Evolutionary conservation across 202 grass and related monocot genomes (phyloP).

Genomic region (Zoysia matrella): DNA sequence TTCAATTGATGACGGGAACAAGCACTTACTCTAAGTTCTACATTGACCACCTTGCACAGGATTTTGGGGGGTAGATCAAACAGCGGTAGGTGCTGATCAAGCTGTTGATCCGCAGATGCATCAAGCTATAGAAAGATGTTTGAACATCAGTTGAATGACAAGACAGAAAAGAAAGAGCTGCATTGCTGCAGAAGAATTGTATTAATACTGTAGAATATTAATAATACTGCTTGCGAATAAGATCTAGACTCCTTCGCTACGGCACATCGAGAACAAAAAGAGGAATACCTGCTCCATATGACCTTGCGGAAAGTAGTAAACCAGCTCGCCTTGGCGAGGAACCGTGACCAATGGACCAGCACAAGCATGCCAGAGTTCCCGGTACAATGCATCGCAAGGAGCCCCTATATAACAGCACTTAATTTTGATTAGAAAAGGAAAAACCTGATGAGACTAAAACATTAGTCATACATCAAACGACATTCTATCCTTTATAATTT

Average conservation of each 20-base stretch:
- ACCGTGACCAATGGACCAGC: constrained; percentile 79
- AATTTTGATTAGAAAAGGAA: constrained; percentile 4
- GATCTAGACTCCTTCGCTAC: neutral
- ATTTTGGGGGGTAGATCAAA: constrained; percentile 85
- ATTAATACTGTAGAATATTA: neutral
- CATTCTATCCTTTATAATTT: neutral
- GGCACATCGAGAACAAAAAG: neutral
- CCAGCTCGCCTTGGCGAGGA: constrained; percentile 66
- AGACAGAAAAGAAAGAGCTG: constrained; percentile 9
- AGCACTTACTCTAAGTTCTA: constrained; percentile 72
- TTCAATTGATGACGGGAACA: neutral
- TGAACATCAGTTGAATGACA: constrained; percentile 26
- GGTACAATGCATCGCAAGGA: constrained; percentile 61
- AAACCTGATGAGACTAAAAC: neutral
- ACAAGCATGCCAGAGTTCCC: constrained; percentile 89
- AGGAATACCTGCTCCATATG: constrained; percentile 96
- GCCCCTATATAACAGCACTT: constrained; percentile 46
- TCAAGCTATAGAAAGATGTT: constrained; percentile 66
- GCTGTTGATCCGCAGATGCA: constrained; percentile 74
- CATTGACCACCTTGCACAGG: constrained; percentile 87
- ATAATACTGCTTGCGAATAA: neutral
- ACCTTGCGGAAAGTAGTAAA: constrained; percentile 96
- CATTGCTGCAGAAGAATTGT: neutral
- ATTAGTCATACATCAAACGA: neutral
- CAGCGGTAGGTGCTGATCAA: constrained; percentile 76